Percentiles rank a stretch among this genome's conserved stretches.
phyloP scores from a whole-genome alignment of 2,329 filamentous ascomycete species.

The Aspergillus udagawae region DNA sequence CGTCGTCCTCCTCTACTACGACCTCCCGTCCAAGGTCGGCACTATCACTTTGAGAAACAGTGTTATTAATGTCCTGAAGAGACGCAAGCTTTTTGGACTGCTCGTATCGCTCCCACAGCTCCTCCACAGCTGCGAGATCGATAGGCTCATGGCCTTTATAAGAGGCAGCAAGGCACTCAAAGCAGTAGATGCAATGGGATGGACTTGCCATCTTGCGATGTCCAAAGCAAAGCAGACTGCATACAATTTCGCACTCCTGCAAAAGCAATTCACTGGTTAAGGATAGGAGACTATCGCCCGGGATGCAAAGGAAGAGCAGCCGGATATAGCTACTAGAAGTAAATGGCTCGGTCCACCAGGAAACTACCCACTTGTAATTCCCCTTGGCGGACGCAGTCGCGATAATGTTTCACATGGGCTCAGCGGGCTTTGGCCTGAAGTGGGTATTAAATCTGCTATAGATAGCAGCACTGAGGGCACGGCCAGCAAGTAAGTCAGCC shows the following conservation, averaged over 20 bases:
- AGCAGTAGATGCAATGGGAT: constrained; percentile 88
- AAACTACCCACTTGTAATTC: neutral
- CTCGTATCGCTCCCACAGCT: constrained; percentile 59
- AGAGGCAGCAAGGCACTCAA: constrained; percentile 75
- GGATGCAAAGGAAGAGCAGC: neutral
- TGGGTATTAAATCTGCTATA: neutral
- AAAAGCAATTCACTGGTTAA: neutral
- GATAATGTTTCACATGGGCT: neutral
- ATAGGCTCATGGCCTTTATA: constrained; percentile 68
- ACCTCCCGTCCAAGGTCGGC: constrained; percentile 10
- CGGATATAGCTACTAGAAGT: neutral
- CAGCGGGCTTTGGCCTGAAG: neutral
- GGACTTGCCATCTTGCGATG: constrained; percentile 66
- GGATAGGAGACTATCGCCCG: neutral
- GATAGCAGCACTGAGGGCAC: neutral
- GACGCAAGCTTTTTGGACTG: constrained; percentile 36
- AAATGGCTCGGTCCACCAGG: neutral
- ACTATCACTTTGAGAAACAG: constrained; percentile 11
- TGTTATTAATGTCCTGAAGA: constrained; percentile 21
- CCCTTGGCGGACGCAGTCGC: neutral
- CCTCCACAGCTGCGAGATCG: constrained; percentile 64
- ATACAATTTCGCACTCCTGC: neutral
- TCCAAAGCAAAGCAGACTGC: neutral
- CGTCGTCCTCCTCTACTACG: constrained; percentile 22
- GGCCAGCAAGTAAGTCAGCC: neutral